phyloP scores from a whole-genome alignment of 768 basidiomycete genomes.

The Leccinum uliginosum region DNA sequence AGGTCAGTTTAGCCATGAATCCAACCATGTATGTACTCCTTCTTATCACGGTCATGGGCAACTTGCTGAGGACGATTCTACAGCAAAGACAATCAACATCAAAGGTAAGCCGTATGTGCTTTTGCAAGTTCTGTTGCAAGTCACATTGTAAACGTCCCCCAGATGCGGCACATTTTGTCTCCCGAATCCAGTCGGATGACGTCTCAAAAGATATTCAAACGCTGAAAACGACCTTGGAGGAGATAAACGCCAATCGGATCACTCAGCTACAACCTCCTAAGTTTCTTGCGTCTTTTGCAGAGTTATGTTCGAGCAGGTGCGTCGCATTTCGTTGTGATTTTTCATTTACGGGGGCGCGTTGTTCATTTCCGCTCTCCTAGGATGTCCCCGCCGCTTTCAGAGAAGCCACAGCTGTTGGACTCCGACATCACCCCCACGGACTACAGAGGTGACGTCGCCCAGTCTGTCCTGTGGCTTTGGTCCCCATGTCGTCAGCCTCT shows the following conservation, averaged over 20 bases:
- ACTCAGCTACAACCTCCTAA: slow-evolving; percentile 42
- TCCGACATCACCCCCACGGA: slow-evolving; percentile 32
- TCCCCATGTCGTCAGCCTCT: too few species aligned
- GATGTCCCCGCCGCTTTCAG: slow-evolving; percentile 24
- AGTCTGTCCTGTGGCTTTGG: slow-evolving; percentile 15
- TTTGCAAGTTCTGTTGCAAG: slow-evolving; percentile 34
- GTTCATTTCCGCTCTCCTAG: slow-evolving; percentile 15
- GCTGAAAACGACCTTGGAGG: slow-evolving; percentile 31
- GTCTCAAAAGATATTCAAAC: slow-evolving; percentile 33
- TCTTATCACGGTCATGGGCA: too few species aligned
- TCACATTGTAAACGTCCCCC: slow-evolving; percentile 7
- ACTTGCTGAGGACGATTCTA: too few species aligned
- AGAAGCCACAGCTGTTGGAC: slow-evolving; percentile 42
- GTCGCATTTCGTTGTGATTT: slow-evolving; percentile 6
- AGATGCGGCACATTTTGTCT: slow-evolving; percentile 6
- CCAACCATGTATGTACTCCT: too few species aligned
- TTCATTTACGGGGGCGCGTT: background rate
- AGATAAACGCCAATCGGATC: slow-evolving; percentile 37
- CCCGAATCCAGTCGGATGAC: slow-evolving; percentile 19
- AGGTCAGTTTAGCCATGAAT: too few species aligned
- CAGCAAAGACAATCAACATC: too few species aligned
- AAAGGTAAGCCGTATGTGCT: too few species aligned
- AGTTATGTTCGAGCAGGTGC: slow-evolving; percentile 39
- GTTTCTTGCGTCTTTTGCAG: slow-evolving; percentile 41
- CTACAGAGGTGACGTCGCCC: slow-evolving; percentile 24